Evolutionary conservation across 1,284 basidiomycete species (phyloP), one percentile per base, ranked within the genome.

Genomic region (Malassezia arunalokei): DNA sequence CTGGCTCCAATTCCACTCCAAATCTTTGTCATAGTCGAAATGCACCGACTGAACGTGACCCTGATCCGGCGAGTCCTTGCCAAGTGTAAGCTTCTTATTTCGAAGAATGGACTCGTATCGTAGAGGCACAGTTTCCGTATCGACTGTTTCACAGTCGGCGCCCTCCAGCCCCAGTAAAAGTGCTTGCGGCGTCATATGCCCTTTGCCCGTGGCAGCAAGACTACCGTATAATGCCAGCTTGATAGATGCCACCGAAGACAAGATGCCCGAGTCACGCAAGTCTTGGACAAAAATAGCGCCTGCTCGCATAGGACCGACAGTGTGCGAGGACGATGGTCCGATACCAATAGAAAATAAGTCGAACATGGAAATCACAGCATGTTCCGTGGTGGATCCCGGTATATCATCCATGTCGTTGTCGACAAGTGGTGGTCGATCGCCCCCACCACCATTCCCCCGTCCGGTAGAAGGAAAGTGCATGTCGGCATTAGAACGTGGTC

Each of bases 151-250:
- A 32, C 61, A 66, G 37, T 76, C 68, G 52, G 64, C 70, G 76
- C 85, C 88, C 79, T 92, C 87, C 28, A 94, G 77, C 8, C 90
- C 90, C 24, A 92, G 81, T 38, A 94, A 79, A 58, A 95, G 83
- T 3, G 90, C 89, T 74, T 92, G 86, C 0, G 90, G 90, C 0
- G 90, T 94, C 76, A 91, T 87, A 74, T 94, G 91, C 1, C 88
- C 89, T 78, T 87, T 87, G 24, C 90, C 89, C 78, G 75, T 73
- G 8, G 77, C 74, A 6, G 77, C 78, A 2, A 80, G 68, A 12
- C 75, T 76, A 5, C 79, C 79, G 56, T 79, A 90, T 79, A 96
- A 78, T 6, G 83, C 83, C 56, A 94, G 83, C 74, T 94, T 94
- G 53, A 95, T 76, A 7, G 79, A 83, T 58, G 79, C 78, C 29